phyloP scores from a whole-genome alignment of 2,329 filamentous ascomycete genomes.

The Apiospora aurea region DNA sequence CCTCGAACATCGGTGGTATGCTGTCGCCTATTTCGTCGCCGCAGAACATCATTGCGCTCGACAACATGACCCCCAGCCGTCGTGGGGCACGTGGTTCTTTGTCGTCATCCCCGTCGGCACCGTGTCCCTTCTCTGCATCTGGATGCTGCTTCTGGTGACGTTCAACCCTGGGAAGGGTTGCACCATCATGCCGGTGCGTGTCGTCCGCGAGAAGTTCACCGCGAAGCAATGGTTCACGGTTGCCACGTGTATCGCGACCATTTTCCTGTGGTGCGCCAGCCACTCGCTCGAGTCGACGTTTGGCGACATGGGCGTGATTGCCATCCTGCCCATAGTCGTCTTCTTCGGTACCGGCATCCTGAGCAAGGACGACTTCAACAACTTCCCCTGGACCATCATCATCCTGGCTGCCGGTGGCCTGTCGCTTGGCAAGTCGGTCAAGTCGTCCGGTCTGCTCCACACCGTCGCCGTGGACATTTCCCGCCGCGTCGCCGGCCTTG shows the following conservation, averaged over 20 bases:
- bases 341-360: conserved; percentile 97
- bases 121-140: conserved; percentile 86
- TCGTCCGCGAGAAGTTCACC: conserved; percentile 86
- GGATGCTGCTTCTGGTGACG: conserved; percentile 82
- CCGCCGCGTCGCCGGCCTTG: conserved; percentile 74
- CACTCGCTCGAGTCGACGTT: conserved; percentile 89
- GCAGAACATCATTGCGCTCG: conserved; percentile 94
- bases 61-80: conserved; percentile 93
- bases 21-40: conserved; percentile 96
- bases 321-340: conserved; percentile 91
- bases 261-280: conserved; percentile 88
- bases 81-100: conserved; percentile 98
- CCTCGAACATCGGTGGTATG: conserved; percentile 95
- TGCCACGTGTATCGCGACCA: conserved; percentile 81
- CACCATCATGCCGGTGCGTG: conserved; percentile 88
- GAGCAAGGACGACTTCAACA: conserved; percentile 99
- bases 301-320: conserved; percentile 98
- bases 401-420: conserved; percentile 94
- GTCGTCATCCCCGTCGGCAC: conserved; percentile 92
- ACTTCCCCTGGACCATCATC: conserved; percentile 99
- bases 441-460: conserved; percentile 88
- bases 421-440: conserved; percentile 91
- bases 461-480: conserved; percentile 85
- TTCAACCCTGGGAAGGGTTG: conserved; percentile 88
- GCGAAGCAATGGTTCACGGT: conserved; percentile 94